Base-by-base conservation (phyloP, 2,329 filamentous ascomycete genomes). In the Verticillium dahliae region DNA sequence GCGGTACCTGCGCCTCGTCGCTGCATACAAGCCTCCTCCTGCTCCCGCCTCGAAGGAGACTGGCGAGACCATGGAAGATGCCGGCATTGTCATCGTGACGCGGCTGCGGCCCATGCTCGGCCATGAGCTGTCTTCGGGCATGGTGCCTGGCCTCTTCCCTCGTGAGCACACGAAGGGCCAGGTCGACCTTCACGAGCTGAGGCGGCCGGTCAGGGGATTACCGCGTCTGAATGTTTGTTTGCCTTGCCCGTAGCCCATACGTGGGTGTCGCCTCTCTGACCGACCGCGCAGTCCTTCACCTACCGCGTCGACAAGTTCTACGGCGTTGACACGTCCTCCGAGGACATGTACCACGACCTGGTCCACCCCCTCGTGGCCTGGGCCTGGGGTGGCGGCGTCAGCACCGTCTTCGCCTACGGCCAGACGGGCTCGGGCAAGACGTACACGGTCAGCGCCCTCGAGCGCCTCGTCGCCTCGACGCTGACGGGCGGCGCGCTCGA, bases 341-440 rank as follows among this genome's bases (percentile, higher is more conserved):
- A 77, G 6, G 63, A 70, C 4, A 73, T 82, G 50, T 81, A 81
- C 67, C 62, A 74, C 2, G 70, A 75, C 7, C 66, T 78, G 1
- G 73, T 81, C 5, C 65, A 72, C 37, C 72, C 75, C 11, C 71
- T 82, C 11, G 72, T 82, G 13, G 74, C 78, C 0, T 80, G 74
- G 72, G 76, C 76, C 0, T 80, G 77, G 76, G 65, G 71, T 27
- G 80, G 81, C 13, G 78, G 79, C 18, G 73, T 81, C 27, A 75
- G 75, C 15, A 82, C 80, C n/a, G 67, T 82, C 39, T 80, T 81
- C 56, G 77, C 77, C 38, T 80, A 81, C 54, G 78, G 79, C 10
- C 79, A 81, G 64, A 81, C 80, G 0, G 78, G 79, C 7, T 81
- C 79, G 1, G 80, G 80, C 13, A 81, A 81, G 67, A 81, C 78